Conservation (phyloP, 192 early-diverging fungal species). For the Rhizophlyctis rosea region DNA sequence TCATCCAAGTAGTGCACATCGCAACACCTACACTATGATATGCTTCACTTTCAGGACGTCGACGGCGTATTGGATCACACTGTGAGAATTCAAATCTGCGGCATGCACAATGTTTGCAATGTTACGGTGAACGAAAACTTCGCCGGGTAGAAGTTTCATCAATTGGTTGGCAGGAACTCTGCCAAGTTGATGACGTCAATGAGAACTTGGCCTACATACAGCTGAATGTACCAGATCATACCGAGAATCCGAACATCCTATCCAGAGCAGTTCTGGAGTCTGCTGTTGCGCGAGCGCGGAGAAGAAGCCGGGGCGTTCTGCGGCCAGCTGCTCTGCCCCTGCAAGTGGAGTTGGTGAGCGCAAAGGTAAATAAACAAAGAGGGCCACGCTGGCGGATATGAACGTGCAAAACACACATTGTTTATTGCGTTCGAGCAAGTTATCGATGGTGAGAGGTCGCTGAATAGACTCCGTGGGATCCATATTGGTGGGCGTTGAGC, state of each 20-base stretch:
- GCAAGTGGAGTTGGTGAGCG: too few species aligned
- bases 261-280: conserved; percentile 81
- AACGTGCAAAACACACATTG: conserved; percentile 10
- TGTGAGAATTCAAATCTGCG: conserved; percentile 72
- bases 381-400: not conserved
- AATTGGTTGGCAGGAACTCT: too few species aligned
- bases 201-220: too few species aligned
- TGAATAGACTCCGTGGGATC: too few species aligned
- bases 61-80: conserved; percentile 87
- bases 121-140: conserved; percentile 93
- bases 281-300: conserved; percentile 66
- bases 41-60: conserved; percentile 84
- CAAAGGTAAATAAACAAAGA: too few species aligned
- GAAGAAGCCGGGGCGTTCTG: conserved; percentile 67
- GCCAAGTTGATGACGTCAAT: too few species aligned
- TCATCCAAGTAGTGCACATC: not conserved
- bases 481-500: too few species aligned
- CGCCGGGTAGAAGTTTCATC: conserved; percentile 46
- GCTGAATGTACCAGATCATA: too few species aligned
- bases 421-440: conserved; percentile 14
- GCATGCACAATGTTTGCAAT: conserved; percentile 88
- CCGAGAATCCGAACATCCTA: conserved; percentile 88
- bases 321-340: conserved; percentile 28
- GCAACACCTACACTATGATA: conserved; percentile 71
- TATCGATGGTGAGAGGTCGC: too few species aligned